phyloP scores from a whole-genome alignment of 768 basidiomycete species.

The Chalciporus chontae region DNA sequence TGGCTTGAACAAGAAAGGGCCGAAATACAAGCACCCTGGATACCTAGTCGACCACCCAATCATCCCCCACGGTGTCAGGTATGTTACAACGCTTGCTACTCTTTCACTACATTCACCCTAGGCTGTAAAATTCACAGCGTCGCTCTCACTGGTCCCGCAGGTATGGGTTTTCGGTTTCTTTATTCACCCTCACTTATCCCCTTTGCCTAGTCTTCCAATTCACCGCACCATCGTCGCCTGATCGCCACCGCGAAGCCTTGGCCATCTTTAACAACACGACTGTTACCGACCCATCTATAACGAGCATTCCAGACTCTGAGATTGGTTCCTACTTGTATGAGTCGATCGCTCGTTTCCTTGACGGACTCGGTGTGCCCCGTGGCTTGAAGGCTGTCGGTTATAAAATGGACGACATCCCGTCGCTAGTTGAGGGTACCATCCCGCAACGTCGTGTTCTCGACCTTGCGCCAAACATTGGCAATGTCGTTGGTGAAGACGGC shows the following conservation, averaged over 20 bases:
- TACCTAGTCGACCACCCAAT: constrained; percentile 85
- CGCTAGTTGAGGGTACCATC: constrained; percentile 85
- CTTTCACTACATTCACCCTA: background rate
- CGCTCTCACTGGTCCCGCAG: constrained; percentile 85
- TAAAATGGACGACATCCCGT: constrained; percentile 57
- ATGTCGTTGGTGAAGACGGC: constrained; percentile 80
- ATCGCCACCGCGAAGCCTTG: constrained; percentile 85
- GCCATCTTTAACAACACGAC: constrained; percentile 74
- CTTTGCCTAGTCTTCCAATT: constrained; percentile 75
- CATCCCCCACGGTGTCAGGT: constrained; percentile 90
- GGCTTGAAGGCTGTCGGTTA: constrained; percentile 84
- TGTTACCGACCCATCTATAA: constrained; percentile 64
- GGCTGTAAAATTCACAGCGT: constrained; percentile 45
- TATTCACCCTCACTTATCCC: background rate
- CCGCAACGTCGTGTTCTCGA: constrained; percentile 92
- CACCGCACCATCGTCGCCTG: constrained; percentile 90
- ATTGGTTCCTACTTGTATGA: constrained; percentile 79
- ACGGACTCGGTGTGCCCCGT: constrained; percentile 78
- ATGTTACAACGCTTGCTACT: constrained; percentile 2
- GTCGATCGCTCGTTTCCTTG: constrained; percentile 85
- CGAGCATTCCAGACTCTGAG: constrained; percentile 72
- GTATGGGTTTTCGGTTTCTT: constrained; percentile 33
- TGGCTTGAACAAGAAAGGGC: constrained; percentile 90
- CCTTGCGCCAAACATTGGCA: constrained; percentile 86
- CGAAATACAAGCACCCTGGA: constrained; percentile 88